phyloP scores from a whole-genome alignment of 768 basidiomycete genomes.

The Lactarius sanguifluus region DNA sequence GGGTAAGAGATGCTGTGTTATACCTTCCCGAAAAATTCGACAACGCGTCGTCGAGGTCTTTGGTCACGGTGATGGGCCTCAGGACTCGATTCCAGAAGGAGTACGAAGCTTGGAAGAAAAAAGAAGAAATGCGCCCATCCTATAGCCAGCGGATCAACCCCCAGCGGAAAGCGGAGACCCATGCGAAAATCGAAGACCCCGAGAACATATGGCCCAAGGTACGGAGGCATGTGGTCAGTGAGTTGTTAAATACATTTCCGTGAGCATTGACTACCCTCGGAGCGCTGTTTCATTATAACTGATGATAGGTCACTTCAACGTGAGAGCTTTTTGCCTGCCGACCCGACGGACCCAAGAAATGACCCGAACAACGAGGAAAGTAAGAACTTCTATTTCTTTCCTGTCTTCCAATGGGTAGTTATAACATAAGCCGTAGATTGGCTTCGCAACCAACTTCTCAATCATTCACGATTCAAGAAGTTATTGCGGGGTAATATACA shows the following conservation, averaged over 20 bases:
- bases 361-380: background rate
- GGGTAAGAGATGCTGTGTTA: conserved; percentile 3
- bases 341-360: background rate
- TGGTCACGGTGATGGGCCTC: conserved; percentile 3
- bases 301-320: conserved; percentile 11
- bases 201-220: background rate
- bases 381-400: background rate
- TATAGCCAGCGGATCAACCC: background rate
- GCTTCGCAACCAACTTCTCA: background rate
- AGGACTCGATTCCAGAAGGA: background rate
- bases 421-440: background rate
- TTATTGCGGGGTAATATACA: background rate
- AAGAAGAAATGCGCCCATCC: background rate
- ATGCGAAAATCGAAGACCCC: background rate
- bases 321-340: conserved; percentile 3
- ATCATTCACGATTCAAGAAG: background rate
- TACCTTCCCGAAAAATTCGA: conserved; percentile 20
- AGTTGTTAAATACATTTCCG: conserved; percentile 16
- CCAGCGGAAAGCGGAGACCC: background rate
- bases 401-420: background rate
- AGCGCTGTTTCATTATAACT: background rate
- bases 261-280: background rate
- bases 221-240: background rate
- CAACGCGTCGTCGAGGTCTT: background rate
- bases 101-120: background rate